Evolutionary conservation across 106 monocot genomes (phyloP), one percentile per base, ranked within the genome.

Genomic region (Narthecium ossifragum): DNA sequence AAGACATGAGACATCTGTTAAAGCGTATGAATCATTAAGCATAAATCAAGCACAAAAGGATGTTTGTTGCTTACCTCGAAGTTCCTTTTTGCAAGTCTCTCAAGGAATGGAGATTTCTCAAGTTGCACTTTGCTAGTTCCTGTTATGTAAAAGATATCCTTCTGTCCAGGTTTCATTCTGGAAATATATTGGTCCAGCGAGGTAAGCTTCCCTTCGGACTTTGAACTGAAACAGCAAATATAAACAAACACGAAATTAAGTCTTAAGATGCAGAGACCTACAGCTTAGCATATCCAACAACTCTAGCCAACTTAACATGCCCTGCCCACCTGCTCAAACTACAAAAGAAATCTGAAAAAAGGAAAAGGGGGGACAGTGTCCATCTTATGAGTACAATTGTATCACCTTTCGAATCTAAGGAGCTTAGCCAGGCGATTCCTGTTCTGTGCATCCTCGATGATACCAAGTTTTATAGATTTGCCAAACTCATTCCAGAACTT

Each of bases 401-500:
- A n/a, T n/a, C 51, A 91, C 96, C 80, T 98, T 63, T 98, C 96
- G 49, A 98, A 90, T 81, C 96, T 84, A 28, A 98, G 84, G 46
- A 98, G 86, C 63, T 98, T 98, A 34, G 96, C 96, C 54, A 98
- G 87, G 34, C 89, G 90, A 59, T 87, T 87, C 64, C 94, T 90
- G 59, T 98, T 98, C 24, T 76, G 78, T 47, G 96, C 90, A 70
- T 98, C 96, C 63, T 98, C 96, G 71, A 98, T 79, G 39, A 98
- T 98, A 20, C 96, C 96, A 55, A 98, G 90, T 67, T 98, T 98
- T 31, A 98, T 84, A 5, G 96, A 98, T 67, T 98, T 98, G 20
- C 90, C 90, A 72, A 87, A 98, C 66, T 90, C 90, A 38, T 91
- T 98, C 96, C 96, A 98, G 69, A 98, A 98, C 55, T 87, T 90